Evolutionary conservation across 805 yeast species (phyloP), one percentile per base, ranked within the genome.

Genomic region (Yarrowia keelungensis): DNA sequence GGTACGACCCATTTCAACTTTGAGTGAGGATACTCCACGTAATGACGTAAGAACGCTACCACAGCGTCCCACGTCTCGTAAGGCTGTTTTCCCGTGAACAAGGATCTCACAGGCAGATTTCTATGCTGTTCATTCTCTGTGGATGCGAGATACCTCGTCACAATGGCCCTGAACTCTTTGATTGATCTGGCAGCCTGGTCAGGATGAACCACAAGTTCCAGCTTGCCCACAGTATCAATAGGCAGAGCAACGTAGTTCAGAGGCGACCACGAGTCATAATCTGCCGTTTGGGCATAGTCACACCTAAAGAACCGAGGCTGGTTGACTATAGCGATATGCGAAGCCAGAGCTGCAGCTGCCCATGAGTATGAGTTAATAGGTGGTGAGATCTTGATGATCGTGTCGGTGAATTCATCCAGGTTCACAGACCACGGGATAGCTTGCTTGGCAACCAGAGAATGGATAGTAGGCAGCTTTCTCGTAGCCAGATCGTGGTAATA

Each of bases 221-320:
- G 36, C 35, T 59, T 59, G 9, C 10, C 35, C 15, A 62, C 67
- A 10, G 47, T 47, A 9, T 62, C 67, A 11, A 49, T 49, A 15
- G 67, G 56, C 0, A 47, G 39, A 15, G 67, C 67, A 38, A 49
- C 56, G 36, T 62, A 62, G 32, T 47, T 62, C 16, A 62, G 39
- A 5, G 67, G 67, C 9, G 67, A 62, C 67, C 67, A 62, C n/a
- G 67, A 47, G 46, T 62, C 67, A 32, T 62, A 62, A 10, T 62
- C 67, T 19, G 67, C 54, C 8, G 56, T 49, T 39, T 47, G 56
- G 7, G 67, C 67, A 15, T 62, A 62, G 39, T 62, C 67, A 11
- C 67, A 62, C 15, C 16, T 38, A 22, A 62, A 62, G 26, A 7
- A 47, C 5, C 54, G 46, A 2, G 67, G 67, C 10, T 53, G 41